Evolutionary conservation across 106 monocot genomes (phyloP), one percentile per base, ranked within the genome.

Genomic region (Dioscorea dumetorum): DNA sequence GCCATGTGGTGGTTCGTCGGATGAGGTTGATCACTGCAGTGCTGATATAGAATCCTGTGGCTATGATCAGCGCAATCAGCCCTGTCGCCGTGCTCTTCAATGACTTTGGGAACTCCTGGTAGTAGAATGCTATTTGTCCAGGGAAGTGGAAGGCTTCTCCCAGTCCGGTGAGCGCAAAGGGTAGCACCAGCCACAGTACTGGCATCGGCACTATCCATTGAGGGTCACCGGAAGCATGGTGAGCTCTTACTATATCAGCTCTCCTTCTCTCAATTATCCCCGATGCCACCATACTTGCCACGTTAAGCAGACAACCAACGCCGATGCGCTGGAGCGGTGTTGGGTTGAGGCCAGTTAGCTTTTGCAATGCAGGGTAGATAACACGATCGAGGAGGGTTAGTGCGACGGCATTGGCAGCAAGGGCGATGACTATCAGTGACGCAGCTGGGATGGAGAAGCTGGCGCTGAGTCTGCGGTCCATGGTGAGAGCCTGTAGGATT

Each of bases 111-210:
- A 90, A 90, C 73, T 81, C 90, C 60, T 81, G 80, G 74, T 86
- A 84, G 81, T 81, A 90, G 7, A 90, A 49, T 15, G 70, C 72
- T 15, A 86, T 81, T 62, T 87, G 87, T 4, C 76, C 84, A 0
- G 91, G 87, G 63, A 87, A 91, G 60, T 91, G 84, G 59, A 87
- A 18, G 4, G 87, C 91, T 76, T 91, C 84, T 3, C 71, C 87
- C 0, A 56, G 22, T 4, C 87, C 87, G 0, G 73, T 22, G 0
- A 81, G 8, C 16, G 57, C 80, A 33, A 86, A 24, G 10, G 90
- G 90, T 58, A 76, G 60, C 59, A 86, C 31, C 5, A 83, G 74
- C 90, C 81, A 90, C 24, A 79, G 22, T n/a, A 71, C 80, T 8
- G 90, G 70, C 70, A 83, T 76, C 3, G 86, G 80, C 61, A 75